A percentile compares a stretch with the other conserved stretches of the same genome.
Evolutionary conservation across 1,284 basidiomycete species (phyloP).

Genomic region (Pascua guehoae): DNA sequence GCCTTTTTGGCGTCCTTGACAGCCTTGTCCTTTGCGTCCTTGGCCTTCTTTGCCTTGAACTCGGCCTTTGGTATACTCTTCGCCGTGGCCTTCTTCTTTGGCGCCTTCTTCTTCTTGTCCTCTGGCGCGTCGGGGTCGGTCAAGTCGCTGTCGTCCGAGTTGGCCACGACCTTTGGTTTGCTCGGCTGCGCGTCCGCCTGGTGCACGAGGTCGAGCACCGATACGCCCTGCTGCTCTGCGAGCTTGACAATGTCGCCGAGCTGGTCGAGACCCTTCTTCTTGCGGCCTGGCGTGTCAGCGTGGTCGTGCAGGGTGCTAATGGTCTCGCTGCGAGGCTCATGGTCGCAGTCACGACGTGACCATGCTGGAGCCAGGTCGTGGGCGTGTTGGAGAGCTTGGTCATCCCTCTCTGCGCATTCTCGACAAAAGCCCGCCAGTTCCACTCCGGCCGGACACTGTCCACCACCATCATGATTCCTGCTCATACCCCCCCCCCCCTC

Average conservation of each 20-base stretch:
- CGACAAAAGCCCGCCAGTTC: background rate
- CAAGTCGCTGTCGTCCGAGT: constrained; percentile 9
- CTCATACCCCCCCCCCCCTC: background rate
- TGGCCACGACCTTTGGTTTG: background rate
- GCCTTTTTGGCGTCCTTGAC: constrained; percentile 11
- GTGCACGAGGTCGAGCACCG: constrained; percentile 10
- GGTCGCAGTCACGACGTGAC: too few species aligned
- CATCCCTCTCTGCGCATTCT: too few species aligned
- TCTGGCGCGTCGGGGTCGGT: constrained; percentile 13
- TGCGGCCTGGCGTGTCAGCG: constrained; percentile 22
- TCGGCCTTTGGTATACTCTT: constrained; percentile 7
- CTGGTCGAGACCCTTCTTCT: constrained; percentile 30
- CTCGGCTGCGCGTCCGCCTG: constrained; percentile 4
- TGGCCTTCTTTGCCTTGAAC: constrained; percentile 3
- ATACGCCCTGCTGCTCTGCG: constrained; percentile 9
- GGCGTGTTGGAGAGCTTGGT: too few species aligned
- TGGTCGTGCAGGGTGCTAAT: too few species aligned
- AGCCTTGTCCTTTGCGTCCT: constrained; percentile 11
- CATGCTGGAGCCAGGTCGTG: too few species aligned
- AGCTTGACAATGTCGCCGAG: constrained; percentile 24
- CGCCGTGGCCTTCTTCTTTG: background rate
- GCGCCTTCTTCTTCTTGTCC: constrained; percentile 2
- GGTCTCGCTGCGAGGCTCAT: too few species aligned
- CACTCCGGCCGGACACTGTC: background rate
- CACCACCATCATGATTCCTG: background rate